Evolutionary conservation across 805 yeast species (phyloP), one percentile per base, ranked within the genome.

Genomic region (Lipomyces anomalus): DNA sequence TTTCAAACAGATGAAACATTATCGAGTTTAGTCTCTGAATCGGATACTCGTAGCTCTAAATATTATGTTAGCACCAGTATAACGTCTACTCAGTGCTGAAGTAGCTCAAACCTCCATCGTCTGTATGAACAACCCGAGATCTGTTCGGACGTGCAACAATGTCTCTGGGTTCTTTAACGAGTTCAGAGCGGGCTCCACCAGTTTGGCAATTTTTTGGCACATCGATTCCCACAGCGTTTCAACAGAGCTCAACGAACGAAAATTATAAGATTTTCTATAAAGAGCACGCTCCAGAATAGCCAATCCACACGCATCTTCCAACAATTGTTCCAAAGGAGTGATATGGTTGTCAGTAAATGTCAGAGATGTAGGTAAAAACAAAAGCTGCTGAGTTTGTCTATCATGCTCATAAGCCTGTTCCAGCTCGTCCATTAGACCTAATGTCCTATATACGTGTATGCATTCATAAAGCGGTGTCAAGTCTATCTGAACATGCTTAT

Each of bases 401-500:
- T 86, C 95, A 51, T 79, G 79, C 42, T 79, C 77, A 54, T 84
- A 80, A 48, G 79, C 80, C 29, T 71, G 69, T 36, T 76, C 71
- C 42, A 92, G 71, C 41, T 71, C 72, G n/a, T 75, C 79, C 16
- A 72, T 66, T 57, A 80, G 82, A 42, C 81, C 79, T 38, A 89
- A 71, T 3, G 88, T 80, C 47, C 81, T 77, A 60, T 82, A 89
- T 1, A 92, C 94, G 56, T 89, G 70, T 22, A 85, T 75, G 3
- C 94, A 80, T 65, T 90, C 96, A 62, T 79, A 84, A 23, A 90
- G 69, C 4, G 88, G 83, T n/a, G 79, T 74, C 46, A 89, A 63
- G 45, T 80, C 80, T 26, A 87, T 72, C 16, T 67, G 65, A 3
- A 72, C 55, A n/a, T 61, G 59, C 4, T 68, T 67, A 41, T 73